phyloP scores from a whole-genome alignment of 345 rosid genomes.

The Mangifera indica region DNA sequence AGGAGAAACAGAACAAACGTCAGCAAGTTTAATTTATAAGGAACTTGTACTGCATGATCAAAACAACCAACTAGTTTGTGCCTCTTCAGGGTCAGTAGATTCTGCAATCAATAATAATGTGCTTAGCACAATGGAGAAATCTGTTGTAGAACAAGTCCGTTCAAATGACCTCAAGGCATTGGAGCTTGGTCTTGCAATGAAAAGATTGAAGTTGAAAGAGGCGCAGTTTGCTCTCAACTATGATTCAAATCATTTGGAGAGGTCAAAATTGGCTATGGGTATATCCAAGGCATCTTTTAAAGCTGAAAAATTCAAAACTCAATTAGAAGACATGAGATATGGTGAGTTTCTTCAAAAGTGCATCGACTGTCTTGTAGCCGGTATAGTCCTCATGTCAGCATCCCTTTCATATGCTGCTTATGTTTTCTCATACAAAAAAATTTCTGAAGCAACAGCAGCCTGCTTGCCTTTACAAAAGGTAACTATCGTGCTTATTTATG shows the following conservation, averaged over 20 bases:
- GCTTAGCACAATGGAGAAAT: constrained; percentile 45
- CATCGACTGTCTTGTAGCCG: constrained; percentile 77
- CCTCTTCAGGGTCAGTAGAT: constrained; percentile 32
- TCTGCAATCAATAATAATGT: constrained; percentile 24
- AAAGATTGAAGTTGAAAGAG: constrained; percentile 52
- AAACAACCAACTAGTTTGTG: constrained; percentile 36
- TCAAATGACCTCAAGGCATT: constrained; percentile 68
- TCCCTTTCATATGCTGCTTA: constrained; percentile 62
- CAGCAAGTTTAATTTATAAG: neutral
- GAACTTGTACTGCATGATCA: constrained; percentile 41
- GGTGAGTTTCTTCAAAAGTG: constrained; percentile 60
- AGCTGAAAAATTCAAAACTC: constrained; percentile 69
- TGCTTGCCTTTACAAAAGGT: constrained; percentile 54
- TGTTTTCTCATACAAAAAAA: constrained; percentile 57
- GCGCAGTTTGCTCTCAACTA: constrained; percentile 41
- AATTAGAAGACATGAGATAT: constrained; percentile 65
- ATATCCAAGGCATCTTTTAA: constrained; percentile 61
- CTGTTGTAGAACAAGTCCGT: constrained; percentile 59
- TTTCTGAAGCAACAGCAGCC: constrained; percentile 63
- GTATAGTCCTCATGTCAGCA: constrained; percentile 57
- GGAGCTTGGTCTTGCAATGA: constrained; percentile 56
- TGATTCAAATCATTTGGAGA: constrained; percentile 63
- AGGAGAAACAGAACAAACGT: constrained; percentile 5
- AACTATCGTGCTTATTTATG: constrained; percentile 12
- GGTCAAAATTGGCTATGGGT: constrained; percentile 65